phyloP scores from a whole-genome alignment of 164 flowering plant genomes.

The Tetracentron sinense region DNA sequence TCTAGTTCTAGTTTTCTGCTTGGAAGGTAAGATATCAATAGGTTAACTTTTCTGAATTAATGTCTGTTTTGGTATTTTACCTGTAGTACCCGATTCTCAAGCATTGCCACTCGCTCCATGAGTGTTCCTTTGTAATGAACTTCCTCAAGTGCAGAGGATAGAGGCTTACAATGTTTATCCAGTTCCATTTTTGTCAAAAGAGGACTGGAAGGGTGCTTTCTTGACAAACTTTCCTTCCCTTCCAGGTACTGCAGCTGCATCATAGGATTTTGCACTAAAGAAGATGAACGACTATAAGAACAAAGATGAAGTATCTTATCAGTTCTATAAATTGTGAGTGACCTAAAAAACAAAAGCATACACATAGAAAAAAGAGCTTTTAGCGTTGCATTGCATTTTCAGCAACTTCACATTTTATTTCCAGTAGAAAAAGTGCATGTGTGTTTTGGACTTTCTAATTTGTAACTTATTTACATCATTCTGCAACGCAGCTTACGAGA shows the following conservation, averaged over 20 bases:
- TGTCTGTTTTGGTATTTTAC: constrained; percentile 16
- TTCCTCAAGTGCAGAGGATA: constrained; percentile 48
- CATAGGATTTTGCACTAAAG: not conserved
- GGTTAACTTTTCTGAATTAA: not conserved
- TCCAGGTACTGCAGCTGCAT: constrained; percentile 44
- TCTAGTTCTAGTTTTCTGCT: not conserved
- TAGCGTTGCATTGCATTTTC: no score
- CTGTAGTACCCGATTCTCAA: constrained; percentile 47
- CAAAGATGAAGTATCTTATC: not conserved
- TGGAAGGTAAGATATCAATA: not conserved
- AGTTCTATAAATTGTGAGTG: not conserved
- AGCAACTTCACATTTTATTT: no score
- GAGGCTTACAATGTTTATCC: constrained; percentile 28
- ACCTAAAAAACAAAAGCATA: no score
- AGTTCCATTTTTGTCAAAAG: constrained; percentile 1
- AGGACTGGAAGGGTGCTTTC: constrained; percentile 12
- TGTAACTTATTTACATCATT: not conserved
- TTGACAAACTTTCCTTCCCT: constrained; percentile 32
- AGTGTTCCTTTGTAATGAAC: constrained; percentile 51
- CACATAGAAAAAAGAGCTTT: not conserved
- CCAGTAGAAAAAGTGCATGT: not conserved
- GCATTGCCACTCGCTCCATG: constrained; percentile 38
- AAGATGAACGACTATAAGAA: not conserved
- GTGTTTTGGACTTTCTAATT: not conserved
- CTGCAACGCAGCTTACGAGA: not conserved